Base-by-base conservation (phyloP, 805 yeast species). In the Kuraishia piskuri region DNA sequence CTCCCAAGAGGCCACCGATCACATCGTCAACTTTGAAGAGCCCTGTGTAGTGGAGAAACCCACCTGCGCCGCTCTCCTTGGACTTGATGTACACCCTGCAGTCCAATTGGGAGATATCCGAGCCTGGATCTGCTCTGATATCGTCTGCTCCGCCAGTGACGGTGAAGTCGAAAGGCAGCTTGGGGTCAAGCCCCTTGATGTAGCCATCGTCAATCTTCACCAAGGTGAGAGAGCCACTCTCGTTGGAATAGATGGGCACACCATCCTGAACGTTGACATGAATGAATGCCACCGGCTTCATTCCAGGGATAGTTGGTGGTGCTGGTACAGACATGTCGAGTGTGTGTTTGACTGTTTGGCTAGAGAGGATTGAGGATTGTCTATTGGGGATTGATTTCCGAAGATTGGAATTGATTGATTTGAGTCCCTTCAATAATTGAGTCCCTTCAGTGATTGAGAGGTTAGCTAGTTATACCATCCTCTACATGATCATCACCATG, bases 41-140 rank as follows among this genome's bases (percentile, higher is more conserved):
- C 44, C 88, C 88, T 5, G 71, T 61, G 63, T 82, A 82, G 48
- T 67, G 66, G 53, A 78, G 59, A 54, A 67, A 70, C 5, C 75
- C 67, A 19, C 75, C 76, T 2, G 67, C 60, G 5, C 79, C 84
- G 46, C 64, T 67, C 19, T 59, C 53, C 6, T 70, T 69, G 21
- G 78, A 71, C 55, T 70, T 74, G 31, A 80, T 73, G 57, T 69
- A 78, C 52, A 81, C 54, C 51, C 72, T 73, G 62, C 85, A 80
- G 58, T 79, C 82, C 58, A 81, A 68, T n/a, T 60, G 61, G 10
- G 67, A 53, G 23, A 62, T 56, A 4, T 59, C 59, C 3, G 65
- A 59, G 17, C 61, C 62, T n/a, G 67, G 60, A 40, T 64, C 62
- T 21, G 71, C 59, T 4, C 72, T 69, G 59, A 82, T 68, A 52